phyloP scores from a whole-genome alignment of 805 yeast species.

The Saturnispora serradocipensis region DNA sequence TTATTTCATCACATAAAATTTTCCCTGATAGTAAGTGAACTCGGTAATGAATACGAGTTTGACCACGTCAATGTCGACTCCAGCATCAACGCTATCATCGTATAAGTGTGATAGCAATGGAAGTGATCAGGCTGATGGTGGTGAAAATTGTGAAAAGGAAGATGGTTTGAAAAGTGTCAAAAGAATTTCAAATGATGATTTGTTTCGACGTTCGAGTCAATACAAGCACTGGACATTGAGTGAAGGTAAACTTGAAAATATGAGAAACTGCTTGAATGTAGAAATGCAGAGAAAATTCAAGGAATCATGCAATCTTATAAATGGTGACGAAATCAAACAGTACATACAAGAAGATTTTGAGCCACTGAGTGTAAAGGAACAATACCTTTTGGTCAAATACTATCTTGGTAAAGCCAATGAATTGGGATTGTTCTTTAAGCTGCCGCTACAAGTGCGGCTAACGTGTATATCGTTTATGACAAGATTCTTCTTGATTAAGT shows the following conservation, averaged over 20 bases:
- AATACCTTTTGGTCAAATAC: slow-evolving; percentile 52
- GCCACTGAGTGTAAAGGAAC: slow-evolving; percentile 50
- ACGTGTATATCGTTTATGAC: slow-evolving; percentile 80
- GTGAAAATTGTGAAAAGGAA: background rate
- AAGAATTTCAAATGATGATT: slow-evolving; percentile 62
- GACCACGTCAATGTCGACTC: background rate
- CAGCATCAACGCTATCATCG: background rate
- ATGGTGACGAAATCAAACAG: slow-evolving; percentile 15
- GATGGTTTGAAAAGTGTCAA: background rate
- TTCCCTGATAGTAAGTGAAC: background rate
- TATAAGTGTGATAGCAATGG: background rate
- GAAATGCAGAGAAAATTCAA: slow-evolving; percentile 33
- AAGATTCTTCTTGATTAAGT: slow-evolving; percentile 68
- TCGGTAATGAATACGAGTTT: background rate
- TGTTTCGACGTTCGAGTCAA: slow-evolving; percentile 82
- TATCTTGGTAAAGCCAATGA: slow-evolving; percentile 66
- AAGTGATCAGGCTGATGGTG: background rate
- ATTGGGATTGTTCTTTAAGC: slow-evolving; percentile 60
- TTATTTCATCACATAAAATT: background rate
- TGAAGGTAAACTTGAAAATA: slow-evolving; percentile 40
- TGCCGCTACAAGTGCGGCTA: slow-evolving; percentile 83
- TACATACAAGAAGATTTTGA: slow-evolving; percentile 33
- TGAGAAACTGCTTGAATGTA: slow-evolving; percentile 42
- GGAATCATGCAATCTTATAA: slow-evolving; percentile 13
- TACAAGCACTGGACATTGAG: slow-evolving; percentile 82